Conservation (phyloP, 306 rosid species). For the Dryas alaskensis region DNA sequence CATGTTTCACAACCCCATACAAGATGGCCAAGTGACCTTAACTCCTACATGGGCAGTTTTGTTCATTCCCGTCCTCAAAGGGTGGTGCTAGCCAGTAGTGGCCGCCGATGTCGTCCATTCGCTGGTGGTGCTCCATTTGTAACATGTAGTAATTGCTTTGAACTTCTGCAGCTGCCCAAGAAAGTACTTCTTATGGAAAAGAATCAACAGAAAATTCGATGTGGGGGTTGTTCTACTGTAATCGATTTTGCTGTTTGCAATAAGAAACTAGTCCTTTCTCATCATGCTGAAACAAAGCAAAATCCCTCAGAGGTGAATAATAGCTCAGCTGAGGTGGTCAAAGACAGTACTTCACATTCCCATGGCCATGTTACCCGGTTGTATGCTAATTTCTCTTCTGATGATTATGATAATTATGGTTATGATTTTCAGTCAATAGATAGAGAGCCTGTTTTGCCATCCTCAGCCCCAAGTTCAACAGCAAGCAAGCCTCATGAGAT, state of each 20-base stretch:
- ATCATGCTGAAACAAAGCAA: conserved; percentile 37
- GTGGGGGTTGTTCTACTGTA: conserved; percentile 80
- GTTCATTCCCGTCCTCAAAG: conserved; percentile 45
- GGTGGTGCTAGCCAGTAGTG: conserved; percentile 43
- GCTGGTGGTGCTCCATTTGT: conserved; percentile 94
- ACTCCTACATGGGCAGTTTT: conserved; percentile 50
- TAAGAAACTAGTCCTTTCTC: conserved; percentile 63
- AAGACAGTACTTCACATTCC: conserved; percentile 33
- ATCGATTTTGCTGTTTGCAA: conserved; percentile 48
- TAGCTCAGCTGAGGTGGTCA: conserved; percentile 36
- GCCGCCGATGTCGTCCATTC: conserved; percentile 57
- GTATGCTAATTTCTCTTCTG: conserved; percentile 73
- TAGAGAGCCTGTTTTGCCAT: conserved; percentile 51
- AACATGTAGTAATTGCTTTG: conserved; percentile 76
- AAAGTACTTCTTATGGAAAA: conserved; percentile 42
- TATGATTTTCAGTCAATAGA: conserved; percentile 82
- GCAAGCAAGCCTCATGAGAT: conserved; percentile 62
- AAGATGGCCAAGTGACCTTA: conserved; percentile 61
- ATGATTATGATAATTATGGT: conserved; percentile 77
- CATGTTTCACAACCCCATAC: conserved; percentile 47
- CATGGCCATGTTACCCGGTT: conserved; percentile 38
- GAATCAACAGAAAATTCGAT: conserved; percentile 59
- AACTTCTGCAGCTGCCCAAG: conserved; percentile 79
- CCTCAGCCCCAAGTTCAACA: conserved; percentile 42
- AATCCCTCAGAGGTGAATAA: conserved; percentile 32